A percentile compares a stretch with the other conserved stretches of the same genome.
Evolutionary conservation across 2,329 filamentous ascomycete species (phyloP).

Genomic region (Neofusicoccum kwambonambiense): DNA sequence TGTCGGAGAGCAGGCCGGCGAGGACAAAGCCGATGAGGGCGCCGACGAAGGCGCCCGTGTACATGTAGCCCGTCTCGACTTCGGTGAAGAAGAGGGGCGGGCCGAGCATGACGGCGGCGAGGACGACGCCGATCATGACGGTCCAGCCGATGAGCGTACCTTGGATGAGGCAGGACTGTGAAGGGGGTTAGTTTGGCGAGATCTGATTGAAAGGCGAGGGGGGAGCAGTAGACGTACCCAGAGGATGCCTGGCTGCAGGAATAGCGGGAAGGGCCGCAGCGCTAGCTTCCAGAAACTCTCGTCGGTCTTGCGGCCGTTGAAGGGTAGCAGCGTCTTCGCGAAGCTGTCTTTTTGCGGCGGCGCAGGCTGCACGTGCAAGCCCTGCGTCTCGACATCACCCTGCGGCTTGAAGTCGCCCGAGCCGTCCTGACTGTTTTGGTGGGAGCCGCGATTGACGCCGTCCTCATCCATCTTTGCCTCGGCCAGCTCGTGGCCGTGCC

Average conservation of each 20-base stretch:
- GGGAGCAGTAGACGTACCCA: slow-evolving; percentile 51
- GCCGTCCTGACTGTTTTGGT: slow-evolving; percentile 1
- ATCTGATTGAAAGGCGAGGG: no score
- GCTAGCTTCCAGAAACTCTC: slow-evolving; percentile 67
- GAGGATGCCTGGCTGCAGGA: slow-evolving; percentile 80
- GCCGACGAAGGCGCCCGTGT: slow-evolving; percentile 81
- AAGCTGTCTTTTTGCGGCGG: slow-evolving; percentile 55
- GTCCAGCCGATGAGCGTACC: slow-evolving; percentile 94
- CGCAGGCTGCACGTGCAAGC: background rate
- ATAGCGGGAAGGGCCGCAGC: slow-evolving; percentile 75
- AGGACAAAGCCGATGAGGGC: slow-evolving; percentile 74
- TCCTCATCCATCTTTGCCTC: background rate
- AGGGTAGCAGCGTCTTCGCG: slow-evolving; percentile 61
- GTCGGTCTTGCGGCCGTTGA: slow-evolving; percentile 79
- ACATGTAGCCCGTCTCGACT: slow-evolving; percentile 80
- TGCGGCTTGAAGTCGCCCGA: background rate
- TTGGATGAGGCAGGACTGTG: slow-evolving; percentile 67
- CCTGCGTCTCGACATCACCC: background rate
- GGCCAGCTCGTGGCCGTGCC: background rate
- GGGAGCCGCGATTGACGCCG: background rate
- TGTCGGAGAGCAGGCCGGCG: slow-evolving; percentile 73
- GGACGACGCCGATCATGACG: slow-evolving; percentile 81
- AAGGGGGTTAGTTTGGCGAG: background rate
- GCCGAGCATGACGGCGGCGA: slow-evolving; percentile 78
- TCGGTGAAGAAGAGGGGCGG: slow-evolving; percentile 80